A percentile compares a stretch with the other conserved stretches of the same genome.
These are phyloP conservation scores for Dioscorea cayenensis DNA, from an alignment of 116 monocot genomes.

Conservation along the genomic window DNA sequence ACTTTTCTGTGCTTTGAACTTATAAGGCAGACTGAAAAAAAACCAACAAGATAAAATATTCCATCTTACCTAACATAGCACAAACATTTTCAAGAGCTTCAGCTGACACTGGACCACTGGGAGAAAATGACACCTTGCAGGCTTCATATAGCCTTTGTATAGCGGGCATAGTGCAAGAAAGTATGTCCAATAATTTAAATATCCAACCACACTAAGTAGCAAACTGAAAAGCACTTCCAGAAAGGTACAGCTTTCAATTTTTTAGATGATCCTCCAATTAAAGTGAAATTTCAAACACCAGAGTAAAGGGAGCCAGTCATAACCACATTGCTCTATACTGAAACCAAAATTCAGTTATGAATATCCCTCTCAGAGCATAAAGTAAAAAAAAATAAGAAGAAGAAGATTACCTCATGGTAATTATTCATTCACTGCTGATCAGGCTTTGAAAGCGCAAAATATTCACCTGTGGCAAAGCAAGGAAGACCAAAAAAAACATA, in stretches of 20 bases:
- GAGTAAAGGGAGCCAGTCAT: background rate
- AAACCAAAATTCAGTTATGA: background rate
- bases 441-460: no score
- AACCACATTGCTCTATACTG: background rate
- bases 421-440: no score
- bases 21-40: background rate
- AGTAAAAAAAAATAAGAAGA: background rate
- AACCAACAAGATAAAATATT: background rate
- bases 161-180: conserved; percentile 18
- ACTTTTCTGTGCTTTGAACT: background rate
- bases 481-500: no score
- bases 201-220: background rate
- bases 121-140: conserved; percentile 25
- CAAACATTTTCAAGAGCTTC: conserved; percentile 30
- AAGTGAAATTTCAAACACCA: background rate
- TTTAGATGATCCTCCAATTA: background rate
- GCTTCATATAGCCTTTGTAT: conserved; percentile 27
- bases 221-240: background rate
- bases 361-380: background rate
- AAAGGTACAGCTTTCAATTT: background rate
- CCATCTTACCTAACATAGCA: conserved; percentile 22
- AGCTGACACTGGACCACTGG: conserved; percentile 21
- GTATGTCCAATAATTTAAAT: background rate
- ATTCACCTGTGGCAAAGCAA: no score
- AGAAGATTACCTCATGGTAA: no score